phyloP scores from a whole-genome alignment of 345 rosid genomes.

The Eucalyptus grandis region DNA sequence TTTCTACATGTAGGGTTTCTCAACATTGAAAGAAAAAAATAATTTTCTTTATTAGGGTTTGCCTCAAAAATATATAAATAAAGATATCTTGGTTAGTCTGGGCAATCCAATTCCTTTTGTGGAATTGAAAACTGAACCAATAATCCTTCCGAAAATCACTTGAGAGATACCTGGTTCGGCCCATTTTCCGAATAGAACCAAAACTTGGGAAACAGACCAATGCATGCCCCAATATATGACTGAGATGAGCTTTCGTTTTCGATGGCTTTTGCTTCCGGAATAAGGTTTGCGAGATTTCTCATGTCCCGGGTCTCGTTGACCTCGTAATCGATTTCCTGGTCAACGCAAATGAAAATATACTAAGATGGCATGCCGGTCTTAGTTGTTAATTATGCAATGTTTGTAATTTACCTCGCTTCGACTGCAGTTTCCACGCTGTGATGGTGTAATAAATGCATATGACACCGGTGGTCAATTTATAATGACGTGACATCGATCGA shows the following conservation, averaged over 20 bases:
- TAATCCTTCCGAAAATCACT: not conserved
- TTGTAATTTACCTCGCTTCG: not conserved
- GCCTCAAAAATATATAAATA: too few species aligned
- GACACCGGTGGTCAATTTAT: not conserved
- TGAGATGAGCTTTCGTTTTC: too few species aligned
- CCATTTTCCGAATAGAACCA: too few species aligned
- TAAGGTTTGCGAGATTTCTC: not conserved
- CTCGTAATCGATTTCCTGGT: not conserved
- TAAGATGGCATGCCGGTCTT: not conserved
- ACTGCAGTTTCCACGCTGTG: fast-evolving
- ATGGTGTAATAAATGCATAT: not conserved
- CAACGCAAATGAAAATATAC: not conserved
- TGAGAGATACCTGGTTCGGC: not conserved
- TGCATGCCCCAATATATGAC: too few species aligned
- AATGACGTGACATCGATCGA: fast-evolving
- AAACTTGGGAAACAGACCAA: too few species aligned
- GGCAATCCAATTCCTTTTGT: too few species aligned
- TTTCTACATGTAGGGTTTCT: not conserved
- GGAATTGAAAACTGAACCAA: too few species aligned
- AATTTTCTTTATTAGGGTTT: too few species aligned
- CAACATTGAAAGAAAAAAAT: not conserved
- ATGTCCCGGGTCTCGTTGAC: not conserved
- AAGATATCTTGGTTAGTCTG: too few species aligned
- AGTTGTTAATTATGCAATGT: not conserved
- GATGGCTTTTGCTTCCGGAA: not conserved